These are phyloP conservation scores for Stagonosporopsis vannaccii DNA, from an alignment of 2,329 filamentous ascomycete species.

Conservation along the genomic window DNA sequence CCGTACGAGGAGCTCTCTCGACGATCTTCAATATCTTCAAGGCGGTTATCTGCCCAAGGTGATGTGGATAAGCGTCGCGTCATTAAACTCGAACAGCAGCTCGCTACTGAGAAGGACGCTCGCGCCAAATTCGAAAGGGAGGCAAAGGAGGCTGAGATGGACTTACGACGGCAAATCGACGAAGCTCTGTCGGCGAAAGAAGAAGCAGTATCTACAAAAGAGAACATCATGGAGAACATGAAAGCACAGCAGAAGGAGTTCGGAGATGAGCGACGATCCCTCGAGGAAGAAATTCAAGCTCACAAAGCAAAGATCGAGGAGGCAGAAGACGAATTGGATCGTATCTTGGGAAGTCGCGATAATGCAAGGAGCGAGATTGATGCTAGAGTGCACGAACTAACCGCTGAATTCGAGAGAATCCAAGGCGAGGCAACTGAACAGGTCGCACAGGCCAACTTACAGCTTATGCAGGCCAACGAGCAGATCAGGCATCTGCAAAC, in stretches of 20 bases:
- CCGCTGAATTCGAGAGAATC: conserved; percentile 73
- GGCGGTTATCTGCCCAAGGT: conserved; percentile 66
- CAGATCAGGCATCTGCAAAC: conserved; percentile 61
- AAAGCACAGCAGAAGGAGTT: conserved; percentile 92
- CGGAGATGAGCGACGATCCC: conserved; percentile 78
- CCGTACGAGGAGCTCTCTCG: conserved; percentile 59
- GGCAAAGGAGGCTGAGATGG: conserved; percentile 63
- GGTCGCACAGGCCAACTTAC: conserved; percentile 51
- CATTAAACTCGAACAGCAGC: conserved; percentile 76
- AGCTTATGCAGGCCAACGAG: conserved; percentile 50
- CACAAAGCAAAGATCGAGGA: conserved; percentile 84
- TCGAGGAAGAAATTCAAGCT: conserved; percentile 80
- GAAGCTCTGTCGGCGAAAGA: conserved; percentile 92
- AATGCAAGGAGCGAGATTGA: conserved; percentile 78
- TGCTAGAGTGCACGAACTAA: conserved; percentile 70
- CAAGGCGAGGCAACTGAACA: conserved; percentile 59
- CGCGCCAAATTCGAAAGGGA: conserved; percentile 74
- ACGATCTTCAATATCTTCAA: conserved; percentile 66
- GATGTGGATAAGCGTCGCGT: conserved; percentile 70
- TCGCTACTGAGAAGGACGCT: conserved; percentile 75
- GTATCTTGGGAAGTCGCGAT: conserved; percentile 81
- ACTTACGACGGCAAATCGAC: conserved; percentile 74
- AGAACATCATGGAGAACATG: conserved; percentile 92
- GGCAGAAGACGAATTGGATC: conserved; percentile 88
- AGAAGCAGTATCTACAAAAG: conserved; percentile 90